A percentile compares a stretch with the other conserved stretches of the same genome.
These are phyloP conservation scores for Aureobasidium subglaciale DNA, from an alignment of 2,329 filamentous ascomycete species.

Conservation along the genomic window DNA sequence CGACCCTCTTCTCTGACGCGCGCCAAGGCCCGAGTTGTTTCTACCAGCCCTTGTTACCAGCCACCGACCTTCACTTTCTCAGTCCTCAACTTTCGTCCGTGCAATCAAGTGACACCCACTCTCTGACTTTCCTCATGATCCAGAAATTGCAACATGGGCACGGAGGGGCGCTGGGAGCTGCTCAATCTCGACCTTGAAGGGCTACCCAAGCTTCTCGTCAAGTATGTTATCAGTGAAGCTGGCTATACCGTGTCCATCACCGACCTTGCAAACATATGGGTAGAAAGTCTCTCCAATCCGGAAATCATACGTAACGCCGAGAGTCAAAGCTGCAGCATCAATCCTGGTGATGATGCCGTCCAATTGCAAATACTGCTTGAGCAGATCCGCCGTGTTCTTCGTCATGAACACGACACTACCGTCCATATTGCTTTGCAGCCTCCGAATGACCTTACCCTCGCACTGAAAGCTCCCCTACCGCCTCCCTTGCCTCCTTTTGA, in stretches of 20 bases:
- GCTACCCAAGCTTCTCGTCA: constrained; percentile 53
- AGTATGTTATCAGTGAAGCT: constrained; percentile 46
- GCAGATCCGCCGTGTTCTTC: constrained; percentile 49
- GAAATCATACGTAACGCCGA: constrained; percentile 57
- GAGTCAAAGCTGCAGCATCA: constrained; percentile 61
- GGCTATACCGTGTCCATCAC: constrained; percentile 62
- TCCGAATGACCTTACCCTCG: constrained; percentile 39
- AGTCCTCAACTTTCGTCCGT: neutral
- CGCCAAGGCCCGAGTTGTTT: constrained; percentile 4
- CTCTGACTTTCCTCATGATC: constrained; percentile 23
- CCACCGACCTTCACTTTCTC: constrained; percentile 1
- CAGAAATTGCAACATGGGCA: constrained; percentile 26
- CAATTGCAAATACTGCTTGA: constrained; percentile 62
- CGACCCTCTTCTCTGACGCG: constrained; percentile 1
- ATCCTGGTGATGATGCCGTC: constrained; percentile 60
- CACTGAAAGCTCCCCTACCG: constrained; percentile 55
- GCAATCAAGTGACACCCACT: neutral
- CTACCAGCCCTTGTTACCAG: neutral
- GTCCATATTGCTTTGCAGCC: constrained; percentile 23
- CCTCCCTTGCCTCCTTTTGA: constrained; percentile 54
- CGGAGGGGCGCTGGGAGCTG: neutral
- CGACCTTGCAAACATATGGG: constrained; percentile 68
- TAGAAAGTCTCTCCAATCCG: constrained; percentile 55
- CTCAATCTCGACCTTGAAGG: constrained; percentile 7
- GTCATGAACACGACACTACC: constrained; percentile 24